Percentiles rank a stretch among this genome's conserved stretches.
phyloP scores from a whole-genome alignment of 306 rosid genomes.

The Phaseolus lunatus region DNA sequence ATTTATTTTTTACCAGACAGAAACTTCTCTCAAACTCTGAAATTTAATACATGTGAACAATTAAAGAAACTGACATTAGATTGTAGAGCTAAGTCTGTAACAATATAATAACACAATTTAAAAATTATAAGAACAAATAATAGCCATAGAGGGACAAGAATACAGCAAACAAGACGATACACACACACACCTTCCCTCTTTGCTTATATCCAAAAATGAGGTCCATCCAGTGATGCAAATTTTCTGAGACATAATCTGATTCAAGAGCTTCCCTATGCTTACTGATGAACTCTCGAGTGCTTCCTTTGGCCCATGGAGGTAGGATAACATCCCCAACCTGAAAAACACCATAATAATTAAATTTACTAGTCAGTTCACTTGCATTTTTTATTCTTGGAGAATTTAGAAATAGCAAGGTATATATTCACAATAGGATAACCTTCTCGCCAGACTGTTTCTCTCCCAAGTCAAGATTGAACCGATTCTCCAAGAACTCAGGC shows the following conservation, averaged over 20 bases:
- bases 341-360: constrained; percentile 39
- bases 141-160: constrained; percentile 7
- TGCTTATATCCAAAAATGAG: constrained; percentile 97
- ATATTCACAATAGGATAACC: constrained; percentile 57
- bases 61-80: constrained; percentile 8
- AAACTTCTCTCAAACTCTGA: too few species aligned
- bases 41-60: neutral
- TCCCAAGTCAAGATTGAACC: constrained; percentile 94
- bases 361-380: constrained; percentile 30
- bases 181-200: constrained; percentile 99
- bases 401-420: constrained; percentile 20
- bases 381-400: constrained; percentile 33
- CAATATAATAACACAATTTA: constrained; percentile 7
- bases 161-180: constrained; percentile 35
- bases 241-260: constrained; percentile 89
- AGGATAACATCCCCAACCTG: constrained; percentile 94
- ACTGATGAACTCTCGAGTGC: constrained; percentile 89
- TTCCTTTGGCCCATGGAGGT: constrained; percentile 98
- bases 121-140: constrained; percentile 35
- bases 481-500: constrained; percentile 93
- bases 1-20: too few species aligned
- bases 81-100: constrained; percentile 24
- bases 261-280: constrained; percentile 99
- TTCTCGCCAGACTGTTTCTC: constrained; percentile 99
- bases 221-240: constrained; percentile 98